Evolutionary conservation across 225 moss, liverwort and hornwort genomes (phyloP).

Genomic region (Lunularia cruciata): DNA sequence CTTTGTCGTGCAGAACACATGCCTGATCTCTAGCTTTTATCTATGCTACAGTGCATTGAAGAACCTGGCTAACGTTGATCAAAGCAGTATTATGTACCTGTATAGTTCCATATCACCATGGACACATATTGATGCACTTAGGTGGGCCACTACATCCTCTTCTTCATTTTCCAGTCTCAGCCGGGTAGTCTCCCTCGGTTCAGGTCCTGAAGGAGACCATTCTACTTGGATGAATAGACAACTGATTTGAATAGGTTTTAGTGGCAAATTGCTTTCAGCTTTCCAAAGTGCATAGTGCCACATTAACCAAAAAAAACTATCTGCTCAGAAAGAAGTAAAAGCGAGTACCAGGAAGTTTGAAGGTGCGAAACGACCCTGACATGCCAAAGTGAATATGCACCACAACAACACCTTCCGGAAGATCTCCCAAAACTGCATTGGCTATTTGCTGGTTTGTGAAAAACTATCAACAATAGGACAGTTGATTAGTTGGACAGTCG

Average conservation of each 20-base stretch:
- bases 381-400: slow-evolving; percentile 90
- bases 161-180: slow-evolving; percentile 60
- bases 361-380: slow-evolving; percentile 87
- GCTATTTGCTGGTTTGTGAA: slow-evolving; percentile 59
- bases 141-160: slow-evolving; percentile 67
- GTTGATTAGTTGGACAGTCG: too few relatives aligned
- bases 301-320: not conserved
- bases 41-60: not conserved
- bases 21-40: not conserved
- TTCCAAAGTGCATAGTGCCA: not conserved
- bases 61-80: not conserved
- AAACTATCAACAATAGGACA: slow-evolving; percentile 75
- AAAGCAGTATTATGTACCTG: slow-evolving; percentile 39
- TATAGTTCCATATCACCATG: slow-evolving; percentile 68
- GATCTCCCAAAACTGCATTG: slow-evolving; percentile 43
- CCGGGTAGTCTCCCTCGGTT: slow-evolving; percentile 70
- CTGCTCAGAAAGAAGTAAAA: not conserved
- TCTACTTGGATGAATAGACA: not conserved
- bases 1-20: not conserved
- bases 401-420: slow-evolving; percentile 62
- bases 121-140: slow-evolving; percentile 71
- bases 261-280: not conserved
- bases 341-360: slow-evolving; percentile 59
- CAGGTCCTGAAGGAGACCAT: slow-evolving; percentile 73
- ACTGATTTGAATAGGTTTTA: not conserved